phyloP scores from a whole-genome alignment of 139 green algal species.

The Chloropicon primus region DNA sequence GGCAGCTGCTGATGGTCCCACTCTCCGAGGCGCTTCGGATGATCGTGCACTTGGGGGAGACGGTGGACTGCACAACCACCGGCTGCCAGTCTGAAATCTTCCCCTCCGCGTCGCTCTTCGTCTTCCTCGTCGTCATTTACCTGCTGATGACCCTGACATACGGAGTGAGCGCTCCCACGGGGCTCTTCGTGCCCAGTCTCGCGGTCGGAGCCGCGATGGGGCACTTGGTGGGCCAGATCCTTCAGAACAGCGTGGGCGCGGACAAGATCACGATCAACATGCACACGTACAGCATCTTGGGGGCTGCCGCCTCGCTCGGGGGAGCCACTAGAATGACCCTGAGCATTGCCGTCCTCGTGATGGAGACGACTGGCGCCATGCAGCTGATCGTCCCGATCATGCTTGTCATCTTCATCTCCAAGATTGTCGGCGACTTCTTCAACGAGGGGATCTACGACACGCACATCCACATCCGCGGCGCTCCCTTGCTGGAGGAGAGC shows the following conservation, averaged over 20 bases:
- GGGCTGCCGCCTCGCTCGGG: slow-evolving; percentile 37
- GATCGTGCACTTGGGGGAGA: slow-evolving; percentile 47
- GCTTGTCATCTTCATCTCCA: slow-evolving; percentile 44
- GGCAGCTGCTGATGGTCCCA: slow-evolving; percentile 51
- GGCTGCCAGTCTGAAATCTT: slow-evolving; percentile 10
- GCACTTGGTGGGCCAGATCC: slow-evolving; percentile 34
- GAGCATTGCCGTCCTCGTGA: slow-evolving; percentile 56
- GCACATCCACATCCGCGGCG: slow-evolving; percentile 45
- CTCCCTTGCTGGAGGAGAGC: slow-evolving; percentile 4
- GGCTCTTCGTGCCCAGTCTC: slow-evolving; percentile 58
- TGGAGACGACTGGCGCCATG: slow-evolving; percentile 59
- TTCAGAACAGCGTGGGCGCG: slow-evolving; percentile 6
- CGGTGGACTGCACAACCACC: neutral
- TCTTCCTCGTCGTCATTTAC: slow-evolving; percentile 30
- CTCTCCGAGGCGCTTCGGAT: slow-evolving; percentile 35
- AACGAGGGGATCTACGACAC: slow-evolving; percentile 44
- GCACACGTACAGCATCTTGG: slow-evolving; percentile 46
- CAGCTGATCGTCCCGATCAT: slow-evolving; percentile 56
- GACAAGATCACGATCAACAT: slow-evolving; percentile 17
- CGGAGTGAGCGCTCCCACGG: slow-evolving; percentile 48
- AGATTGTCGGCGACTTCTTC: slow-evolving; percentile 44
- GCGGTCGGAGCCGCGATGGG: slow-evolving; percentile 39
- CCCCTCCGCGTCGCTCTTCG: slow-evolving; percentile 18
- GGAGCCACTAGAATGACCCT: slow-evolving; percentile 62
- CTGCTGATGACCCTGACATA: slow-evolving; percentile 45